phyloP scores from a whole-genome alignment of 331 rosid genomes.

The Quercus lobata region DNA sequence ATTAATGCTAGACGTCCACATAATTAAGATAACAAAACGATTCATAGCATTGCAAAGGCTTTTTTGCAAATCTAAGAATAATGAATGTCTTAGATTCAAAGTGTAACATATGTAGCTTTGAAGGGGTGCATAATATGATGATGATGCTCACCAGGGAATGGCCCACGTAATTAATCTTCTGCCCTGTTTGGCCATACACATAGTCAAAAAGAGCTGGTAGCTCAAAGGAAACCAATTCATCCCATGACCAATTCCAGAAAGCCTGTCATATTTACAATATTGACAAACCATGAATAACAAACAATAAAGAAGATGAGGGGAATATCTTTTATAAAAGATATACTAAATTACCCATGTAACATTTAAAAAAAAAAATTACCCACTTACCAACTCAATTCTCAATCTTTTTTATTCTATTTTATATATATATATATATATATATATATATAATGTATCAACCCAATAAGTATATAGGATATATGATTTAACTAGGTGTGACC shows the following conservation, averaged over 20 bases:
- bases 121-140: not conserved
- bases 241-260: conserved; percentile 90
- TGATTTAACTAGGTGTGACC: no score
- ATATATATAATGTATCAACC: no score
- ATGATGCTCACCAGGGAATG: conserved; percentile 59
- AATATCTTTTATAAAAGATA: no score
- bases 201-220: conserved; percentile 72
- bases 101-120: not conserved
- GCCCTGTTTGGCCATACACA: conserved; percentile 58
- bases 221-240: conserved; percentile 63
- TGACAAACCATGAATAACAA: not conserved
- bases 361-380: no score
- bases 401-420: no score
- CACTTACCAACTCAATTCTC: no score
- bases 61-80: not conserved
- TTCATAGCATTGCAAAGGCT: no score
- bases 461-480: no score
- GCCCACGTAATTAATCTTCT: conserved; percentile 77
- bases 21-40: no score
- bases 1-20: no score
- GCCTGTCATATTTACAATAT: conserved; percentile 36
- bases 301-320: not conserved
- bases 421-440: no score
- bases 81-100: not conserved
- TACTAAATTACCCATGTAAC: no score